These are phyloP conservation scores for Annulohypoxylon bovei DNA, from an alignment of 495 filamentous ascomycete species.

Conservation along the genomic window DNA sequence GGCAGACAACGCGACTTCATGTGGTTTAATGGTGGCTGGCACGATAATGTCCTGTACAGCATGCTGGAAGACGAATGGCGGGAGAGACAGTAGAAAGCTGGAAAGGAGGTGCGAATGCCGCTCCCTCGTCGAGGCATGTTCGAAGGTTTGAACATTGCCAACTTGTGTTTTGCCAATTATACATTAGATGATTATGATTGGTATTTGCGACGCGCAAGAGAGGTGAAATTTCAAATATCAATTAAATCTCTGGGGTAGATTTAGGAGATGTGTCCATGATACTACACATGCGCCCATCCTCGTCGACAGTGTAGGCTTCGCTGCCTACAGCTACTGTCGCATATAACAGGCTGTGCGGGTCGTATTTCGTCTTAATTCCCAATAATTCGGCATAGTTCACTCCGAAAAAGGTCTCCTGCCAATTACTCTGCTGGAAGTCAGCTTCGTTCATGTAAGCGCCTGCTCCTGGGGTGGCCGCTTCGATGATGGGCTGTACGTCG, in stretches of 20 bases:
- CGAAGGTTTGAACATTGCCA: too few relatives aligned
- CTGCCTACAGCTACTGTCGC: slow-evolving; percentile 25
- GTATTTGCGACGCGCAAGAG: not conserved
- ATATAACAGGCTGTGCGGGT: slow-evolving; percentile 36
- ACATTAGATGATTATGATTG: too few relatives aligned
- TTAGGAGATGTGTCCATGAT: not conserved
- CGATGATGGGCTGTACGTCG: slow-evolving; percentile 56
- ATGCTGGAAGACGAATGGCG: slow-evolving; percentile 63
- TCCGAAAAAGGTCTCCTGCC: slow-evolving; percentile 54
- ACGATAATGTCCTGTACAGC: slow-evolving; percentile 52
- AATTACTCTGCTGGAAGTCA: slow-evolving; percentile 53
- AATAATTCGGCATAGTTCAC: slow-evolving; percentile 45
- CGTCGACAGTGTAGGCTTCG: slow-evolving; percentile 21
- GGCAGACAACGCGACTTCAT: slow-evolving; percentile 57
- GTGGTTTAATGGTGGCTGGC: slow-evolving; percentile 55
- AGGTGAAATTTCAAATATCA: not conserved
- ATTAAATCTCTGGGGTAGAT: not conserved
- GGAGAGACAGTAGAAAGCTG: slow-evolving; percentile 29
- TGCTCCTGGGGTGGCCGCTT: slow-evolving; percentile 44
- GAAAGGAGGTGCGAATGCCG: slow-evolving; percentile 8
- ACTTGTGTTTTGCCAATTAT: too few relatives aligned
- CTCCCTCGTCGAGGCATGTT: too few relatives aligned
- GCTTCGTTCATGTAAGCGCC: slow-evolving; percentile 60
- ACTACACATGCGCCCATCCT: slow-evolving; percentile 27
- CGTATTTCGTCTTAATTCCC: slow-evolving; percentile 47